These are phyloP conservation scores for Lyophyllum decastes DNA, from an alignment of 768 basidiomycete species.

Conservation along the genomic window DNA sequence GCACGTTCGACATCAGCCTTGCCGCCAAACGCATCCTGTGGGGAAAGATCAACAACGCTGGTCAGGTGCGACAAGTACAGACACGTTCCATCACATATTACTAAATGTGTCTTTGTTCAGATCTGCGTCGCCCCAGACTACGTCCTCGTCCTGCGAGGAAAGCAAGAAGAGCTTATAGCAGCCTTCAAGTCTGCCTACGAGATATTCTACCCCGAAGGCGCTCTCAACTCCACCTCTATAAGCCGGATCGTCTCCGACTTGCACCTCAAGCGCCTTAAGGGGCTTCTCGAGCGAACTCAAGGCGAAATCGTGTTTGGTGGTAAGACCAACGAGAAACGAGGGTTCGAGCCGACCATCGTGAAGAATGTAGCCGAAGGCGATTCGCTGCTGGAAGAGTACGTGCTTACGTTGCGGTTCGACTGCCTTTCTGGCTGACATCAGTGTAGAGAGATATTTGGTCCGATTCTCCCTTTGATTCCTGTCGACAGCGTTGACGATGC, in stretches of 20 bases:
- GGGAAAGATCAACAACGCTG: constrained; percentile 67
- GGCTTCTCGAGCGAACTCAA: constrained; percentile 52
- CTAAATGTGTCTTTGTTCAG: constrained; percentile 39
- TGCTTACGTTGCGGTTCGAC: not conserved
- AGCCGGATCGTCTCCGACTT: constrained; percentile 52
- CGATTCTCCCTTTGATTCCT: constrained; percentile 63
- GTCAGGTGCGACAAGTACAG: constrained; percentile 43
- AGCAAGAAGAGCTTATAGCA: constrained; percentile 48
- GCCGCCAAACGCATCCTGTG: constrained; percentile 67
- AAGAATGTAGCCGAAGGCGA: constrained; percentile 55
- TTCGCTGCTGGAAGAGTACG: constrained; percentile 60
- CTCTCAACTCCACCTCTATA: constrained; percentile 43
- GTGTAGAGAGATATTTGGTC: constrained; percentile 72
- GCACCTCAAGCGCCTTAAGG: constrained; percentile 56
- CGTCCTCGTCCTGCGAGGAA: constrained; percentile 36
- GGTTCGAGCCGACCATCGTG: constrained; percentile 64
- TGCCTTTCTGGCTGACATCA: not conserved
- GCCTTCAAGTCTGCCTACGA: constrained; percentile 43
- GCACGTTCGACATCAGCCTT: constrained; percentile 31
- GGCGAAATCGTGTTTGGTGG: constrained; percentile 61
- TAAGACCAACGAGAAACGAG: constrained; percentile 38
- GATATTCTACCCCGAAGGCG: constrained; percentile 56
- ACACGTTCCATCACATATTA: no score
- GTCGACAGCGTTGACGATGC: constrained; percentile 59
- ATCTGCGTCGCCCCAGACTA: constrained; percentile 64